Conservation (phyloP, 768 basidiomycete genomes). For the Pleurotus tuber-regium region DNA sequence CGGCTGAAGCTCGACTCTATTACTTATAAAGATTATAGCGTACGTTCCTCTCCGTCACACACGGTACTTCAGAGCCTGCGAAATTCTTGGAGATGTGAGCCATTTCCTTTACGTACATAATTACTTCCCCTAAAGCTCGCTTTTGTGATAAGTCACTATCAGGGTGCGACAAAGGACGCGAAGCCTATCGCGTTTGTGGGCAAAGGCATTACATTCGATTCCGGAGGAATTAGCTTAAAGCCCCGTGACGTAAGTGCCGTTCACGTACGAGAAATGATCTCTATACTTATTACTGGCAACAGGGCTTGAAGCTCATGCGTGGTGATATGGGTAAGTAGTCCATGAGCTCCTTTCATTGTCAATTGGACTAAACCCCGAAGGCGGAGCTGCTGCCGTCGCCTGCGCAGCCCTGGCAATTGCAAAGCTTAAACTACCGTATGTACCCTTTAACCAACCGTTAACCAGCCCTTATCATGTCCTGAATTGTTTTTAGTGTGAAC, state of each 20-base stretch:
- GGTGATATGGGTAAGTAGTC: conserved; percentile 92
- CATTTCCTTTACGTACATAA: not conserved
- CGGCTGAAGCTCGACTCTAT: not conserved
- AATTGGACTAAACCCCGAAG: too few species aligned
- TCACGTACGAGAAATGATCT: not conserved
- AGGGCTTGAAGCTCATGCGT: conserved; percentile 85
- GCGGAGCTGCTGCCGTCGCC: conserved; percentile 80
- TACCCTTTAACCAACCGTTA: conserved; percentile 10
- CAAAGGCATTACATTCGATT: conserved; percentile 89
- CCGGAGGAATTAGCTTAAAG: conserved; percentile 86
- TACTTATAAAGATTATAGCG: conserved; percentile 38
- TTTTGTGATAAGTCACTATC: conserved; percentile 64
- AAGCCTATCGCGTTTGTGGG: conserved; percentile 76
- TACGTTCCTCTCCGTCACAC: conserved; percentile 84
- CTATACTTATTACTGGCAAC: not conserved
- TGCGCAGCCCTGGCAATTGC: conserved; percentile 76
- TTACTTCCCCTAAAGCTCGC: not conserved
- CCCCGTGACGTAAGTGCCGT: conserved; percentile 51
- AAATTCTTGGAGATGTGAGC: conserved; percentile 83
- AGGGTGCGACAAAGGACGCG: conserved; percentile 57
- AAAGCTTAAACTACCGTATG: conserved; percentile 76
- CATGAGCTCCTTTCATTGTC: too few species aligned
- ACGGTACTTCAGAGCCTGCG: conserved; percentile 78
- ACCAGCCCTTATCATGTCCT: conserved; percentile 6
- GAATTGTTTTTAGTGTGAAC: conserved; percentile 53